A percentile compares a stretch with the other conserved stretches of the same genome.
Evolutionary conservation across 345 rosid species (phyloP).

Genomic region (Euclidium syriacum): DNA sequence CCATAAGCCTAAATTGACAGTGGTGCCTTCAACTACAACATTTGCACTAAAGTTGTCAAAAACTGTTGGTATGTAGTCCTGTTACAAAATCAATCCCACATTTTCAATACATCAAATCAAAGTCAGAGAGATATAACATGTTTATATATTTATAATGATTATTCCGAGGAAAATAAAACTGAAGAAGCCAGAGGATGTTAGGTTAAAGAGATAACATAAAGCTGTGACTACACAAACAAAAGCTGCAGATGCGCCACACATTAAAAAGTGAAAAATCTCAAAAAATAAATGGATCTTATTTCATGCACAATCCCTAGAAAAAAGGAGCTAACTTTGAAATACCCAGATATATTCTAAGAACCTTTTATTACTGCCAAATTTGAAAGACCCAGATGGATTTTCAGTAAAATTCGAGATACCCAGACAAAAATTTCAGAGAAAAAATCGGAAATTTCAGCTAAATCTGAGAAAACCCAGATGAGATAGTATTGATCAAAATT

Average conservation of each 20-base stretch:
- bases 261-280: slow-evolving; percentile 5
- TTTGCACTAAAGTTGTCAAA: slow-evolving; percentile 98
- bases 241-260: slow-evolving; percentile 37
- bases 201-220: slow-evolving; percentile 9
- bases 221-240: slow-evolving; percentile 9
- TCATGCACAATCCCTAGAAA: slow-evolving; percentile 15
- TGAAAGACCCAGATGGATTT: slow-evolving; percentile 2
- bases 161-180: background rate
- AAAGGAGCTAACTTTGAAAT: slow-evolving; percentile 24
- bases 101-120: background rate
- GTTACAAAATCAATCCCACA: slow-evolving; percentile 26
- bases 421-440: background rate
- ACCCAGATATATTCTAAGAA: slow-evolving; percentile 13
- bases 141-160: background rate
- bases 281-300: background rate
- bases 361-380: background rate
- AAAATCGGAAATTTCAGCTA: background rate
- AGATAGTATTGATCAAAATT: background rate
- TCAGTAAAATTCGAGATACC: background rate
- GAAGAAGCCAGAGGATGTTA: background rate
- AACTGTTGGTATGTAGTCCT: slow-evolving; percentile 97
- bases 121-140: background rate
- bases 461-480: slow-evolving; percentile 25
- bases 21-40: slow-evolving; percentile 85
- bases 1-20: slow-evolving; percentile 96